Percentiles rank a stretch among this genome's conserved stretches.
Evolutionary conservation across 148 eudicot genomes (phyloP).

Genomic region (Fagopyrum tataricum): DNA sequence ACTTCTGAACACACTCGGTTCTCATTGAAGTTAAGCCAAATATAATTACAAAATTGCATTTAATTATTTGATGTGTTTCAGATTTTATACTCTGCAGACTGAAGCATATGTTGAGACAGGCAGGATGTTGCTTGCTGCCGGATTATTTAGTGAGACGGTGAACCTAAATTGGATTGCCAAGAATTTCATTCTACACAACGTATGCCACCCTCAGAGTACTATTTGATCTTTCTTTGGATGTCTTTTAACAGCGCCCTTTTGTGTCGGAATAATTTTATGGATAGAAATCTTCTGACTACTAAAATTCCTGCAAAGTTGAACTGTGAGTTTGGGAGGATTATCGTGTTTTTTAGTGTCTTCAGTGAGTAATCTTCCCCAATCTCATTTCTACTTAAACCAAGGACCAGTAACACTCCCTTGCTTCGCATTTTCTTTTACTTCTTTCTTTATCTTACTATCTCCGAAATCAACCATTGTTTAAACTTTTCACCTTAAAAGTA

Average conservation of each 20-base stretch:
- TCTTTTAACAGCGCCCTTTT: too few species aligned
- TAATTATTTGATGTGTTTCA: neutral
- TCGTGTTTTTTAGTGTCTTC: too few species aligned
- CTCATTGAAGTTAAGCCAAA: neutral
- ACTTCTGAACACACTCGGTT: neutral
- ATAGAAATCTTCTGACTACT: neutral
- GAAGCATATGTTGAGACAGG: neutral
- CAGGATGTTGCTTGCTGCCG: neutral
- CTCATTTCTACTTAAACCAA: too few species aligned
- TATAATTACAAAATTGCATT: neutral
- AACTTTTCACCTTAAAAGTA: neutral
- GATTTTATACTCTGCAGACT: neutral
- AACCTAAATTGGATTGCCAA: too few species aligned
- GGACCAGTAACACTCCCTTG: neutral
- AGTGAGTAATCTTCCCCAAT: too few species aligned
- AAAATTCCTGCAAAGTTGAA: neutral
- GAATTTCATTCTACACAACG: too few species aligned
- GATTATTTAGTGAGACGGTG: neutral
- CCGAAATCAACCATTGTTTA: neutral
- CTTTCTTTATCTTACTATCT: neutral
- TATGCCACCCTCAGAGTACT: too few species aligned
- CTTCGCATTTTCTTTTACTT: neutral
- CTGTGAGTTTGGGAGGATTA: neutral
- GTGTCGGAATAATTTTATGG: neutral
- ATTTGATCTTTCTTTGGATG: too few species aligned